phyloP scores from a whole-genome alignment of 495 filamentous ascomycete genomes.

The Neurospora sp. region DNA sequence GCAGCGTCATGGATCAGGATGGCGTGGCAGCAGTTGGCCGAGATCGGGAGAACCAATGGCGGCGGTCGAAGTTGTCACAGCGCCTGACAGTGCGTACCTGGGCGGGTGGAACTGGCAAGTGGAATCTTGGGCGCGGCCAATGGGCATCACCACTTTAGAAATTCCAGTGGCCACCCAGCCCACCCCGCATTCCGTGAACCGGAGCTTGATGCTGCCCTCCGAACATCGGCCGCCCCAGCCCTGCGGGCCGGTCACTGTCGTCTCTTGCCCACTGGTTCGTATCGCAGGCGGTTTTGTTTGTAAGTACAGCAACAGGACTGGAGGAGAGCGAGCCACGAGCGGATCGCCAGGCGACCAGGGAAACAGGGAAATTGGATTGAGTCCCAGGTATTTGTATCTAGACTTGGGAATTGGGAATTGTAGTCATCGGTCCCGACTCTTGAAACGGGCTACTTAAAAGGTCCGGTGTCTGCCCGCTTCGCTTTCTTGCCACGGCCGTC shows the following conservation, averaged over 20 bases:
- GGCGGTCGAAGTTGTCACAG: background rate
- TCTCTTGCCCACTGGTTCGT: background rate
- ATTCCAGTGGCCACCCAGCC: slow-evolving; percentile 16
- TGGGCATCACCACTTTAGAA: slow-evolving; percentile 17
- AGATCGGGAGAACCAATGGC: background rate
- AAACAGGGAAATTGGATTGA: background rate
- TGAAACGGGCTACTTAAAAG: background rate
- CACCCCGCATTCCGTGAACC: slow-evolving; percentile 31
- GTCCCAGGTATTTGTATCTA: background rate
- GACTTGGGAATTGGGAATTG: background rate
- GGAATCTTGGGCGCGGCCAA: slow-evolving; percentile 11
- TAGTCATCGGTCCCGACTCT: background rate
- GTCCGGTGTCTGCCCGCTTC: background rate
- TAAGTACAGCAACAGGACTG: background rate
- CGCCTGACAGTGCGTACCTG: background rate
- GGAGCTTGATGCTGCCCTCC: slow-evolving; percentile 19
- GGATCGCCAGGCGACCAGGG: background rate
- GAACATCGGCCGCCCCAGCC: slow-evolving; percentile 18
- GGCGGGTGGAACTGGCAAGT: background rate
- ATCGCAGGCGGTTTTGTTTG: background rate
- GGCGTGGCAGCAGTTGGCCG: background rate
- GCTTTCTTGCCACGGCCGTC: background rate
- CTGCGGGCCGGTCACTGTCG: background rate
- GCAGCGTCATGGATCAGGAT: background rate
- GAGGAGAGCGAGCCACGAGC: background rate